Evolutionary conservation across 495 filamentous ascomycete genomes (phyloP), one percentile per base, ranked within the genome.

Genomic region (Chaetomium cochliodes): DNA sequence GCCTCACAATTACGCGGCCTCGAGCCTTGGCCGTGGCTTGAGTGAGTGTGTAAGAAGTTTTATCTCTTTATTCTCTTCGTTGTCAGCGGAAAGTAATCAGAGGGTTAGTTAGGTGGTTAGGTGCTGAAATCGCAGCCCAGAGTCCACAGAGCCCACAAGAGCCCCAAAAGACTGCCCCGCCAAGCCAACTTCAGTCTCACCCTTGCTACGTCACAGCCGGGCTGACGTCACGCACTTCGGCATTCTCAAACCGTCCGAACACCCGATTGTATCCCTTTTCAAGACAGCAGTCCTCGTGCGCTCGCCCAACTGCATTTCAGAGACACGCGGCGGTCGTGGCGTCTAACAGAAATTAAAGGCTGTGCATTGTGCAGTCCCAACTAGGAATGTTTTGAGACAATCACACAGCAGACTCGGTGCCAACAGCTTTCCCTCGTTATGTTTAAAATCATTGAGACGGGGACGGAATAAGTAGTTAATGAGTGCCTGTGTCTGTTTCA

Each of bases 181-280:
- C n/a, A 51, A 25, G 22, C 22, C 22, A 51, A 51, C 18, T 11
- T 11, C 4, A 1, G 42, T 16, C 42, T 9, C 42, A 42, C 30
- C 37, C 55, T 39, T 58, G 39, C 39, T 23, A 44, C 55, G 55
- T 58, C 55, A 58, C 55, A 18, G 22, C n/a, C 53, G 33, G 20
- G 37, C 37, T 58, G 56, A 58, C 41, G 56, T 58, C 56, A 58
- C 42, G 25, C 9, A 2, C 9, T 23, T 39, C 39, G 9, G 18
- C 11, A 41, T 7, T 13, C 8, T 30, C 41, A 25, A 39, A 39
- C 56, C 56, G 56, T 20, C 56, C 56, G 56, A 58, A 46, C 41
- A 16, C 9, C 28, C n/a, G 30, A 44, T 44, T 15, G 11, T 44
- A 8, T 37, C 11, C 28, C 22, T 5, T 37, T 30, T 37, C 15